Percentiles rank a stretch among this genome's conserved stretches.
These are phyloP conservation scores for Trypanosoma conorhini DNA, from an alignment of 208 protist species.

Conservation along the genomic window DNA sequence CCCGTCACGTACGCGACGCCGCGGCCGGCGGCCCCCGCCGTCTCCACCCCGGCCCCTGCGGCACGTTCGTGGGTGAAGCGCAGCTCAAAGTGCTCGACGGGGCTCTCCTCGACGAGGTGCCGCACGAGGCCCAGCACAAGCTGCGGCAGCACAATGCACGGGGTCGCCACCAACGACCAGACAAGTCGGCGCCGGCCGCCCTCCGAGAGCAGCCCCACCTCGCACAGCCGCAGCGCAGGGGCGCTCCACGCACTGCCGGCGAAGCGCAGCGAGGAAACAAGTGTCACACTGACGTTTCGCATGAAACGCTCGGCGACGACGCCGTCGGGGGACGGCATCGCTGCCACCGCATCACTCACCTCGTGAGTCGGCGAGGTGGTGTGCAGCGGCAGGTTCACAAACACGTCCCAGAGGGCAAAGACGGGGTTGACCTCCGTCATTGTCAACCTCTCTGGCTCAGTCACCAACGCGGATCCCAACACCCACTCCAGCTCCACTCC, in stretches of 20 bases:
- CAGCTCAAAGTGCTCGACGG: conserved; percentile 31
- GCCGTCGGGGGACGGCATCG: background rate
- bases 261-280: conserved; percentile 54
- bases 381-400: conserved; percentile 51
- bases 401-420: conserved; percentile 47
- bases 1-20: conserved; percentile 37
- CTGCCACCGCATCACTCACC: background rate
- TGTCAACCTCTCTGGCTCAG: conserved; percentile 35
- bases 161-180: conserved; percentile 18
- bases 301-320: conserved; percentile 6
- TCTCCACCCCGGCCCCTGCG: background rate
- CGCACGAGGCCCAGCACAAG: conserved; percentile 39
- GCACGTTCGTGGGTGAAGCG: conserved; percentile 19
- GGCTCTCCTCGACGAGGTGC: conserved; percentile 36
- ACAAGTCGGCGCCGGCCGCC: conserved; percentile 2
- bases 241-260: conserved; percentile 25
- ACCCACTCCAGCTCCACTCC: conserved; percentile 56
- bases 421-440: conserved; percentile 49
- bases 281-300: conserved; percentile 23
- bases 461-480: conserved; percentile 45
- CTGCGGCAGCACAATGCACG: conserved; percentile 40
- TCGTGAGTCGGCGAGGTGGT: background rate
- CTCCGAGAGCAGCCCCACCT: conserved; percentile 14
- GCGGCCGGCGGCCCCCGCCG: conserved; percentile 1
- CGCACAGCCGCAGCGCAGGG: conserved; percentile 34